Evolutionary conservation across 345 rosid species (phyloP), one percentile per base, ranked within the genome.

Genomic region (Tarenaya hassleriana): DNA sequence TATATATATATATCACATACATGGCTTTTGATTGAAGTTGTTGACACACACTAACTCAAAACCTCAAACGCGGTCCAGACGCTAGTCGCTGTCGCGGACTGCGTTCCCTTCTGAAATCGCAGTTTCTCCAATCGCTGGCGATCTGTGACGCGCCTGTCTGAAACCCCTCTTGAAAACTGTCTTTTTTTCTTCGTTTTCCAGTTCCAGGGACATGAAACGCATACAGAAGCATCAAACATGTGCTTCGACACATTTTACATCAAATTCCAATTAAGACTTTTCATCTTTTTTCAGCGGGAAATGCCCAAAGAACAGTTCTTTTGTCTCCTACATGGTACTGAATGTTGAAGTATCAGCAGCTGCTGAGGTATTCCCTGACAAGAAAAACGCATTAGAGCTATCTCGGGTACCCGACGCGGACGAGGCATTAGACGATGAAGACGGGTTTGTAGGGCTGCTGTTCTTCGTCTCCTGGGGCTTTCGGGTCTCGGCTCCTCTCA

Each of bases 341-440:
- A 68, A 77, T 38, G 84, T 72, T n/a, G n/a, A n/a, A 44, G 50
- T 55, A 5, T 61, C 71, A 17, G 75, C 75, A 59, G 17, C 14
- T 14, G 75, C 66, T 31, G 89, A 68, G 40, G 70, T 63, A 57
- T 59, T 78, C 8, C 73, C 82, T 47, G 82, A 70, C 45, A 66
- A 10, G 57, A 60, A 35, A n/a, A 35, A 67, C 34, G 61, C 61
- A 12, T 60, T 67, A 4, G 88, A 79, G 70, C 49, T 71, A 31
- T 69, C 84, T 41, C 46, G 16, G 62, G 42, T 60, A 34, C 80
- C 82, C 3, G 82, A 55, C 42, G 74, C 52, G 32, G 83, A 77
- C 24, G 80, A 75, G 9, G 43, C 42, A 43, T 54, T 62, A 8
- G 62, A 71, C 14, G 86, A 64, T 37, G 84, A 67, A 29, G 49